phyloP scores from a whole-genome alignment of 345 rosid species.

The Carallia brachiata region DNA sequence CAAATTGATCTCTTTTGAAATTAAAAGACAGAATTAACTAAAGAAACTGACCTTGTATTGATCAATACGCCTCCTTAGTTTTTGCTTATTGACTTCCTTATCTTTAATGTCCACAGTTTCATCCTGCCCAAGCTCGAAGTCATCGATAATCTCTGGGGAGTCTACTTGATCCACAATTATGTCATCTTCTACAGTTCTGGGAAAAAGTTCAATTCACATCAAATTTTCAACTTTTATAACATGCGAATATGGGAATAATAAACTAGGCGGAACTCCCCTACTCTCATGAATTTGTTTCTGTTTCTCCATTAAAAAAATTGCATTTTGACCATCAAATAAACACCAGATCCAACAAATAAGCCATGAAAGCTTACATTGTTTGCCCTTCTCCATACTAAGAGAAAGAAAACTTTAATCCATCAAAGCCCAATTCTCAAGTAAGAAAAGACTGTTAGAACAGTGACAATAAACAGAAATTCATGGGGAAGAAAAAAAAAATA shows the following conservation, averaged over 20 bases:
- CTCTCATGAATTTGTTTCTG: no score
- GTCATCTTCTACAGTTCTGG: slow-evolving; percentile 85
- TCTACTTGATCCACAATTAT: slow-evolving; percentile 76
- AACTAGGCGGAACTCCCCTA: no score
- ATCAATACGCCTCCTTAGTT: slow-evolving; percentile 62
- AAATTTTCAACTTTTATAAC: neutral
- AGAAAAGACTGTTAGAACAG: no score
- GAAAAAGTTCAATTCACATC: slow-evolving; percentile 11
- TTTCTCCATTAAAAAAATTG: no score
- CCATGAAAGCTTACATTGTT: no score
- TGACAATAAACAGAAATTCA: no score
- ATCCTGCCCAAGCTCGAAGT: slow-evolving; percentile 85
- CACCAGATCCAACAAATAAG: no score
- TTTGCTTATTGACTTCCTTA: slow-evolving; percentile 79
- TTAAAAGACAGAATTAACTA: neutral
- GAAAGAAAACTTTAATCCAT: no score
- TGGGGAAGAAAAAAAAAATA: no score
- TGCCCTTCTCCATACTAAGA: no score
- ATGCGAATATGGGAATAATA: neutral
- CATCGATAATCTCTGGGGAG: slow-evolving; percentile 80
- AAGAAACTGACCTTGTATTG: slow-evolving; percentile 62
- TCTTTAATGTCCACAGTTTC: slow-evolving; percentile 86
- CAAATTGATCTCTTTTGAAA: neutral
- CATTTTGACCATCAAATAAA: no score
- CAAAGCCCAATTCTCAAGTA: no score